phyloP scores from a whole-genome alignment of 1,139 yeast species.

The Kodamaea sp. region DNA sequence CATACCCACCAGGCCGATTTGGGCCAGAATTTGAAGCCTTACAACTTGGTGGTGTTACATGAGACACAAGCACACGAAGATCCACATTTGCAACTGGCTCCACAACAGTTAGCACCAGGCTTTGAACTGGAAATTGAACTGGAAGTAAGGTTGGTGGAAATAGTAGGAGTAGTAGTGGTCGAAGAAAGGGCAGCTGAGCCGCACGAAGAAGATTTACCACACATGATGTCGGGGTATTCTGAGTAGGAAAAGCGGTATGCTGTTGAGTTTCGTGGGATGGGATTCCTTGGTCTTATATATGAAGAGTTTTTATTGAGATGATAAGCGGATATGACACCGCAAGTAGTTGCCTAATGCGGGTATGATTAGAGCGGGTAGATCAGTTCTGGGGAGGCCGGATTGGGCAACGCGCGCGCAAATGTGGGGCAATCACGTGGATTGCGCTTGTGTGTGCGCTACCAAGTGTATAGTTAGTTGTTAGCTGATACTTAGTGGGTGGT shows the following conservation, averaged over 20 bases:
- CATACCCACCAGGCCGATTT: too few species aligned
- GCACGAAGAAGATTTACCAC: constrained; percentile 22
- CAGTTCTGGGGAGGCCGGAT: too few species aligned
- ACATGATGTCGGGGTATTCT: constrained; percentile 25
- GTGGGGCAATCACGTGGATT: too few species aligned
- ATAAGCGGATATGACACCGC: constrained; percentile 1
- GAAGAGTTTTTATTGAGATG: too few species aligned
- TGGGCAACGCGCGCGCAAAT: too few species aligned
- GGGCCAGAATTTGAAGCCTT: too few species aligned
- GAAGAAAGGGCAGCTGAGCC: constrained; percentile 16
- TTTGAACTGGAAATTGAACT: constrained; percentile 6
- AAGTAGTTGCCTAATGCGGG: not conserved
- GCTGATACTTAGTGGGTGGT: too few species aligned
- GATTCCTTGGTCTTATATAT: too few species aligned
- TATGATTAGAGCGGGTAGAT: not conserved
- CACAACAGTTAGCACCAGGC: constrained; percentile 30
- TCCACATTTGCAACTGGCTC: constrained; percentile 46
- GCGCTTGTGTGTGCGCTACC: too few species aligned
- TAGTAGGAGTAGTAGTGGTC: constrained; percentile 15
- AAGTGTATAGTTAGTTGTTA: too few species aligned
- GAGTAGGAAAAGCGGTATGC: too few species aligned
- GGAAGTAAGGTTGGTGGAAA: constrained; percentile 13
- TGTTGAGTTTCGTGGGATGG: too few species aligned
- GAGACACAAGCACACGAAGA: constrained; percentile 41
- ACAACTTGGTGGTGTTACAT: constrained; percentile 45